Evolutionary conservation across 2,329 filamentous ascomycete species (phyloP).

Genomic region (Blastomyces parvus): DNA sequence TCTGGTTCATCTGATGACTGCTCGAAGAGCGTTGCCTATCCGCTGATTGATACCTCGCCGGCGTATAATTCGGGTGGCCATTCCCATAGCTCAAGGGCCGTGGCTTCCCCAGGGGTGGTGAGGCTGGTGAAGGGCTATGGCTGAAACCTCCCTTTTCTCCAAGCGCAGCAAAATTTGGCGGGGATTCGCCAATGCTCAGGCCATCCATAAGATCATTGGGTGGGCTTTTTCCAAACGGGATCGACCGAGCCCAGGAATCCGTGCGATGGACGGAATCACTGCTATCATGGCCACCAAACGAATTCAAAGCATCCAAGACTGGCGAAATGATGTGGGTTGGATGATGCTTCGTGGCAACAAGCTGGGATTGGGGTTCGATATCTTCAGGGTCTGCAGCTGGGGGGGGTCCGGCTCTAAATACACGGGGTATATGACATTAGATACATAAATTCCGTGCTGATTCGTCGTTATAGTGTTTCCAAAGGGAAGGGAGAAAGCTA

Average conservation of each 20-base stretch:
- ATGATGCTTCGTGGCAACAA: conserved; percentile 19
- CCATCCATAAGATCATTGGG: conserved; percentile 31
- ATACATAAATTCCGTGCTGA: background rate
- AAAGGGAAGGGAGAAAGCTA: background rate
- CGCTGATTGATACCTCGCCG: conserved; percentile 29
- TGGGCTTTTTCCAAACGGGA: conserved; percentile 39
- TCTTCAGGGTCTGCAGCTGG: conserved; percentile 23
- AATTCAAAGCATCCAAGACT: conserved; percentile 31
- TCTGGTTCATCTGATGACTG: conserved; percentile 27
- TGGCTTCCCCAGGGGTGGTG: conserved; percentile 32
- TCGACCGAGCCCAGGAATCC: conserved; percentile 36
- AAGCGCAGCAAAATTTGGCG: conserved; percentile 32
- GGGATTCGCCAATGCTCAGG: conserved; percentile 29
- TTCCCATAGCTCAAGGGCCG: conserved; percentile 37
- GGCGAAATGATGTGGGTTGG: conserved; percentile 27
- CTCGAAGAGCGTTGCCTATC: conserved; percentile 32
- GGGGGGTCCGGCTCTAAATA: conserved; percentile 15
- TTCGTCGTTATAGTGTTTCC: background rate
- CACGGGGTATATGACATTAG: conserved; percentile 1
- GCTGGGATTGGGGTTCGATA: conserved; percentile 23
- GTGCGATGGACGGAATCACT: conserved; percentile 31
- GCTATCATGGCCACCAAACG: conserved; percentile 24
- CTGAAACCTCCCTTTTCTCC: conserved; percentile 33
- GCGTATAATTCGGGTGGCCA: conserved; percentile 28
- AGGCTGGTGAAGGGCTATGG: conserved; percentile 34